Conservation (phyloP, 495 filamentous ascomycete species). For the Tuber microsphaerosporum region DNA sequence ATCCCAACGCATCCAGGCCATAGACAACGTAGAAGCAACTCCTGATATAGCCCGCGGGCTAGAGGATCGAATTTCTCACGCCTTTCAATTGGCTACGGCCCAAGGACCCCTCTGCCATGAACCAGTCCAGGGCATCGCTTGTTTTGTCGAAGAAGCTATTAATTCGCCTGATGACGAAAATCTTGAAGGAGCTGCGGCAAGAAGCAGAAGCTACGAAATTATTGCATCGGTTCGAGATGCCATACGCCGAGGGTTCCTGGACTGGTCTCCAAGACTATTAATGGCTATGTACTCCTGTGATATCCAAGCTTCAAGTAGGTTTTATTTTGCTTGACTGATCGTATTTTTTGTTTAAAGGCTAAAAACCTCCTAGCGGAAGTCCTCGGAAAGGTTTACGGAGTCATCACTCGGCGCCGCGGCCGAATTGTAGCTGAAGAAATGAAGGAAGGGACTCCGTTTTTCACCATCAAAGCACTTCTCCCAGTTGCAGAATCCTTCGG, state of each 20-base stretch:
- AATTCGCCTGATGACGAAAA: conserved; percentile 54
- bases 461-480: conserved; percentile 76
- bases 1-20: conserved; percentile 5
- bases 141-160: conserved; percentile 76
- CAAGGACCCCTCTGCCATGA: conserved; percentile 90
- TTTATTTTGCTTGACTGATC: conserved; percentile 6
- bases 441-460: conserved; percentile 94
- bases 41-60: conserved; percentile 64
- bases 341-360: conserved; percentile 7
- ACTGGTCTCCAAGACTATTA: conserved; percentile 89
- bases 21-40: conserved; percentile 43
- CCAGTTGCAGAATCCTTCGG: conserved; percentile 94
- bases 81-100: conserved; percentile 85
- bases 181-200: conserved; percentile 58
- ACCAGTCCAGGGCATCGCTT: conserved; percentile 84
- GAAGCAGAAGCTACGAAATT: conserved; percentile 79
- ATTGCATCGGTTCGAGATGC: conserved; percentile 79
- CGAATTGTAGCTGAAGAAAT: conserved; percentile 81
- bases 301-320: conserved; percentile 86
- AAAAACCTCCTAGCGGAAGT: conserved; percentile 62
- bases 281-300: conserved; percentile 98
- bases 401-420: conserved; percentile 83
- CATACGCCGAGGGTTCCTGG: conserved; percentile 81
- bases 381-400: conserved; percentile 86
- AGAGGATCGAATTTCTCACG: conserved; percentile 81